phyloP scores from a whole-genome alignment of 2,329 filamentous ascomycete species.

The Scopulariopsis brevicaulis region DNA sequence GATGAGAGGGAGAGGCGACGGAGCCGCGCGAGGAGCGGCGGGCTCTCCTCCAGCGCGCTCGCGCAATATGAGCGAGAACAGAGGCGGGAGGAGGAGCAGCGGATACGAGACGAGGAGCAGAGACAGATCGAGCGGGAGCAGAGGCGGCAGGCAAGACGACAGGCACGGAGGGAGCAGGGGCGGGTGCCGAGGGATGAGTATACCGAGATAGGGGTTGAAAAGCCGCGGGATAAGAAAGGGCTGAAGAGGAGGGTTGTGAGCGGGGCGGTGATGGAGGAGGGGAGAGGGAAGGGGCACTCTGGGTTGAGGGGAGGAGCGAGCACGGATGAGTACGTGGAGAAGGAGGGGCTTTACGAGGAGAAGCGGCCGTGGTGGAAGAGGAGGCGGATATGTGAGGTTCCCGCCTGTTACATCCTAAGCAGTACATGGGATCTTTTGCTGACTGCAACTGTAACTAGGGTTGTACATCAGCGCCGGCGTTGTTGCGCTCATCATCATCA shows the following conservation, averaged over 20 bases:
- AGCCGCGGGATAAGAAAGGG: constrained; percentile 11
- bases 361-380: constrained; percentile 4
- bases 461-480: constrained; percentile 43
- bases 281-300: constrained; percentile 36
- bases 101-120: constrained; percentile 30
- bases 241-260: constrained; percentile 56
- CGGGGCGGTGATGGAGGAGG: constrained; percentile 59
- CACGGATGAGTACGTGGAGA: constrained; percentile 37
- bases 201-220: constrained; percentile 11
- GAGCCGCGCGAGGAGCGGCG: constrained; percentile 10
- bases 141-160: constrained; percentile 34
- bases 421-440: constrained; percentile 3
- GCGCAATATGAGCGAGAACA: constrained; percentile 51
- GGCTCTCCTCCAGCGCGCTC: constrained; percentile 43
- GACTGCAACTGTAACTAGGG: constrained; percentile 23
- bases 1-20: constrained; percentile 12
- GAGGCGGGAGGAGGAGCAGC: constrained; percentile 39
- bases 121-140: constrained; percentile 49
- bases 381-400: constrained; percentile 5
- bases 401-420: neutral
- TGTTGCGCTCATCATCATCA: constrained; percentile 52
- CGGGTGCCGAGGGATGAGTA: constrained; percentile 22
- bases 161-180: constrained; percentile 19
- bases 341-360: constrained; percentile 19
- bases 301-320: constrained; percentile 31